Conservation (phyloP, 108 stramenopile genomes). For the Schizochytrium sp. region DNA sequence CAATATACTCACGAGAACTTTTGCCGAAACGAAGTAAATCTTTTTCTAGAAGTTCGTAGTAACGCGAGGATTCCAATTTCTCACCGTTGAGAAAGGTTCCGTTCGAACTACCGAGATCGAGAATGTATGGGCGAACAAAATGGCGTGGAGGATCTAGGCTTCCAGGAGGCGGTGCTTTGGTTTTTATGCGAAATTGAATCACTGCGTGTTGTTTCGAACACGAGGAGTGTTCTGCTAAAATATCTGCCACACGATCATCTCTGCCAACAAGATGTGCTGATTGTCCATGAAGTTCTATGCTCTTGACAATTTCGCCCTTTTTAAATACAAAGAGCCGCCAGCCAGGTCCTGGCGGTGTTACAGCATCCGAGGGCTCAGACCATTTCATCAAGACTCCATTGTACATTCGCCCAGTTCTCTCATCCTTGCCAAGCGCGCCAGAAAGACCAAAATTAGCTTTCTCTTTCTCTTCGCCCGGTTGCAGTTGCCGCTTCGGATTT, state of each 20-base stretch:
- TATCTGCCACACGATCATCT: slow-evolving; percentile 87
- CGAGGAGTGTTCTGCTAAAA: slow-evolving; percentile 85
- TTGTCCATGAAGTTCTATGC: slow-evolving; percentile 86
- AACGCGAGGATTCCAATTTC: slow-evolving; percentile 87
- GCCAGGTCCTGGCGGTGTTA: slow-evolving; percentile 82
- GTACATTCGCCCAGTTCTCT: slow-evolving; percentile 85
- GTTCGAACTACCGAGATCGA: slow-evolving; percentile 96
- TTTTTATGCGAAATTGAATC: slow-evolving; percentile 86
- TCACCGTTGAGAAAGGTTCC: slow-evolving; percentile 93
- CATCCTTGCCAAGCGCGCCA: slow-evolving; percentile 93
- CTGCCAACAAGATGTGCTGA: slow-evolving; percentile 93
- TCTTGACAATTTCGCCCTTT: slow-evolving; percentile 71
- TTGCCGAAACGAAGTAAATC: slow-evolving; percentile 91
- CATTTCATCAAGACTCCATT: slow-evolving; percentile 93
- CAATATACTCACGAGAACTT: slow-evolving; percentile 91
- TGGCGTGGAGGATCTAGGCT: background rate
- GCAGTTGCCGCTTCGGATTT: background rate
- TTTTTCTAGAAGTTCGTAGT: slow-evolving; percentile 90
- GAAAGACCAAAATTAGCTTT: slow-evolving; percentile 92
- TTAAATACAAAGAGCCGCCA: slow-evolving; percentile 97
- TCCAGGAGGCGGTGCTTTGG: background rate
- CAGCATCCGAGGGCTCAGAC: slow-evolving; percentile 92
- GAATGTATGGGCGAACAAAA: slow-evolving; percentile 85
- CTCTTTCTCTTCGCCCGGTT: background rate
- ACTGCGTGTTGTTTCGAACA: slow-evolving; percentile 95